Evolutionary conservation across 2,329 filamentous ascomycete species (phyloP).

Genomic region (Plenodomus biglobosus): DNA sequence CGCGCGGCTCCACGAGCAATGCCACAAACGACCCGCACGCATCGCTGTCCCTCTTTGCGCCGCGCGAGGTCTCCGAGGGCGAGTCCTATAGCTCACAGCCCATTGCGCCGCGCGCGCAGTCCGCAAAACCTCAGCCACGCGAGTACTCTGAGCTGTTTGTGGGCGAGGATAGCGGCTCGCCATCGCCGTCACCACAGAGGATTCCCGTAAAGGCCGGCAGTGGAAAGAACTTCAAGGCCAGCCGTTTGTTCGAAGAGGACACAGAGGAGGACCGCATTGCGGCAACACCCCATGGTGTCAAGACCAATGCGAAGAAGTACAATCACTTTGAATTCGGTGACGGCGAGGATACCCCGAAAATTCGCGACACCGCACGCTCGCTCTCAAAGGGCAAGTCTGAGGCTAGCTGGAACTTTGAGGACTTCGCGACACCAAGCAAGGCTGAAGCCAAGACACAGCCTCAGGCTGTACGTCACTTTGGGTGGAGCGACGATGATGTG

Average conservation of each 20-base stretch:
- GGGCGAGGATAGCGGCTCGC: slow-evolving; percentile 49
- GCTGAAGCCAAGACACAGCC: slow-evolving; percentile 62
- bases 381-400: slow-evolving; percentile 58
- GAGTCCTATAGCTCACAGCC: slow-evolving; percentile 51
- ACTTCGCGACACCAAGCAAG: slow-evolving; percentile 84
- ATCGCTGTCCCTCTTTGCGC: slow-evolving; percentile 72
- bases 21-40: slow-evolving; percentile 57
- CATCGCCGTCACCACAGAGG: slow-evolving; percentile 48
- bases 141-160: slow-evolving; percentile 71
- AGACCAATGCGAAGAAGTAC: slow-evolving; percentile 77
- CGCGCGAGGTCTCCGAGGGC: slow-evolving; percentile 64
- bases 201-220: slow-evolving; percentile 48
- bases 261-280: slow-evolving; percentile 49
- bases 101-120: slow-evolving; percentile 61
- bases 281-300: slow-evolving; percentile 46
- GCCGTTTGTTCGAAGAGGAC: slow-evolving; percentile 60
- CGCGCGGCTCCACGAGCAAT: slow-evolving; percentile 42
- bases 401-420: slow-evolving; percentile 83
- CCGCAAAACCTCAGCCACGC: slow-evolving; percentile 70
- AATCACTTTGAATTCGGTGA: slow-evolving; percentile 76
- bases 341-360: slow-evolving; percentile 49
- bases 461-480: slow-evolving; percentile 73
- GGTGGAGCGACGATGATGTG: slow-evolving; percentile 71
- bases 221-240: slow-evolving; percentile 54
- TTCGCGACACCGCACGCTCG: slow-evolving; percentile 30